phyloP scores from a whole-genome alignment of 331 rosid genomes.

The Rhamnella rubrinervis region DNA sequence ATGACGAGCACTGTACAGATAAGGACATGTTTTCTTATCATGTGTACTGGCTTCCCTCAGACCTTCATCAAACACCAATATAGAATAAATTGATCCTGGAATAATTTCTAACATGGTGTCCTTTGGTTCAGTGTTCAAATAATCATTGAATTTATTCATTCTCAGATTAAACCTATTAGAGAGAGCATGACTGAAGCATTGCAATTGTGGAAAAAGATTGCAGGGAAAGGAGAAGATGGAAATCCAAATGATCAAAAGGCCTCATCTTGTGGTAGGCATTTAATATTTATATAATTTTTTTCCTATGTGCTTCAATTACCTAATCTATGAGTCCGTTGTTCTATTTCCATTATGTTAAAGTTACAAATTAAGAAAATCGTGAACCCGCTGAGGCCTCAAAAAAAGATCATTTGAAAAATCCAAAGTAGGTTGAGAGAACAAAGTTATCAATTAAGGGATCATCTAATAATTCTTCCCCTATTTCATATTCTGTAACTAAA shows the following conservation, averaged over 20 bases:
- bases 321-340: constrained; percentile 24
- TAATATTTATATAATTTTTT: constrained; percentile 18
- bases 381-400: constrained; percentile 41
- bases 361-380: constrained; percentile 51
- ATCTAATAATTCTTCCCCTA: constrained; percentile 50
- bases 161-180: constrained; percentile 90
- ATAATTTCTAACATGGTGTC: no score
- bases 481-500: constrained; percentile 48
- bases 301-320: constrained; percentile 3
- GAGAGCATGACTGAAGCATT: constrained; percentile 91
- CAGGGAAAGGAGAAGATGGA: constrained; percentile 69
- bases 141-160: constrained; percentile 15
- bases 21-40: no score
- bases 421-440: constrained; percentile 43
- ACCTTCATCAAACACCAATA: no score
- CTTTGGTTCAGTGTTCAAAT: not conserved
- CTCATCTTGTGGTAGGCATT: constrained; percentile 45
- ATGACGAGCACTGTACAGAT: no score
- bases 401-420: constrained; percentile 41
- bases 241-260: constrained; percentile 51
- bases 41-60: no score
- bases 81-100: no score
- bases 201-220: constrained; percentile 78
- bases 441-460: constrained; percentile 52
- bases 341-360: constrained; percentile 10